These are phyloP conservation scores for Tetracladium setigerum DNA, from an alignment of 495 filamentous ascomycete genomes.

Conservation along the genomic window DNA sequence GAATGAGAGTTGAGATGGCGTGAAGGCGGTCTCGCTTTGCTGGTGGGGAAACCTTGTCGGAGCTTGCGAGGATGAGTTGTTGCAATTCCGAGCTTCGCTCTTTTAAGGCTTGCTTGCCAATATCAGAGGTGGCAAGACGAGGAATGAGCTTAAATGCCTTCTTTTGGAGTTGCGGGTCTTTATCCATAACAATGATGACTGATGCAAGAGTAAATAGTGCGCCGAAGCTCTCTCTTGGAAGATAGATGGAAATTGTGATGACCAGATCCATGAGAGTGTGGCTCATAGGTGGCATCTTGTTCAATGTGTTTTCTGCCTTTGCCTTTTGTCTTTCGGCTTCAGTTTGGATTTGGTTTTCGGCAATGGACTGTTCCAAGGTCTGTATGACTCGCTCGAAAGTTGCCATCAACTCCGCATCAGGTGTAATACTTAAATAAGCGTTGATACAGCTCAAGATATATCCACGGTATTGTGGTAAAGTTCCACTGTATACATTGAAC, in stretches of 20 bases:
- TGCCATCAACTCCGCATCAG: constrained; percentile 62
- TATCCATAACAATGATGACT: constrained; percentile 62
- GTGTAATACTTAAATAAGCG: constrained; percentile 83
- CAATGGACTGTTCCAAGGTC: constrained; percentile 72
- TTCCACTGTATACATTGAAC: constrained; percentile 97
- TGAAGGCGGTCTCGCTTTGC: constrained; percentile 76
- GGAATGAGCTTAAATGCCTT: constrained; percentile 98
- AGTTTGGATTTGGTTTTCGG: constrained; percentile 43
- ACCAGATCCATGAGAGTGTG: constrained; percentile 95
- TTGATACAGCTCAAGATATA: constrained; percentile 91
- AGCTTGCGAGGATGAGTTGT: constrained; percentile 62
- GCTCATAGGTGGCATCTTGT: constrained; percentile 81
- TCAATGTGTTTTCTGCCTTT: constrained; percentile 47
- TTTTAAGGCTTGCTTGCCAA: constrained; percentile 60
- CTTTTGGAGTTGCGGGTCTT: constrained; percentile 95
- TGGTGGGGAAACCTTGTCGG: constrained; percentile 76
- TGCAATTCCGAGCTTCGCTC: constrained; percentile 72
- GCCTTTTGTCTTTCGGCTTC: constrained; percentile 51
- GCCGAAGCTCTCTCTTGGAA: constrained; percentile 74
- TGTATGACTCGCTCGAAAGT: constrained; percentile 80
- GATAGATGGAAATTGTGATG: constrained; percentile 88
- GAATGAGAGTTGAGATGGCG: constrained; percentile 71
- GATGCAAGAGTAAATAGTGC: constrained; percentile 77
- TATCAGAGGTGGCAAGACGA: constrained; percentile 70
- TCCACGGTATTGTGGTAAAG: constrained; percentile 83